These are phyloP conservation scores for Hypholoma sublateritium DNA, from an alignment of 768 basidiomycete species.

Conservation along the genomic window DNA sequence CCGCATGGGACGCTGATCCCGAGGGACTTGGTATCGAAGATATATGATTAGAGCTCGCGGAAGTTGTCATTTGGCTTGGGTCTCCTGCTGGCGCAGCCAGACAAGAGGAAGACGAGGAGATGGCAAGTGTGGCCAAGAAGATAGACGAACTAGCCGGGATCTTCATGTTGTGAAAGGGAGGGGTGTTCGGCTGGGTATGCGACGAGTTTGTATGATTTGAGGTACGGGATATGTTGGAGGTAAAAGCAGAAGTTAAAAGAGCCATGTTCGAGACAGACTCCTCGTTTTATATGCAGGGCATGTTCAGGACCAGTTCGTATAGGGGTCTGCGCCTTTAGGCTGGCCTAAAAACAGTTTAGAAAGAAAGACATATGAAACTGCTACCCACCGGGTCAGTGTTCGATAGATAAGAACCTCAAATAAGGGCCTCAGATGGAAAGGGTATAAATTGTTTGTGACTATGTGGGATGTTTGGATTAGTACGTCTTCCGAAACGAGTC, in stretches of 20 bases:
- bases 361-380: background rate
- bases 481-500: too few relatives aligned
- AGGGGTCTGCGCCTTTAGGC: slow-evolving; percentile 6
- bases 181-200: slow-evolving; percentile 7
- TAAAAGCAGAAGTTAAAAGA: slow-evolving; percentile 2
- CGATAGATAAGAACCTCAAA: background rate
- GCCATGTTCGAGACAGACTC: background rate
- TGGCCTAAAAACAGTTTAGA: too few relatives aligned
- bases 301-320: background rate
- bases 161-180: slow-evolving; percentile 35
- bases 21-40: slow-evolving; percentile 1
- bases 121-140: slow-evolving; percentile 45
- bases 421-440: too few relatives aligned
- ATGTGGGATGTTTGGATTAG: too few relatives aligned
- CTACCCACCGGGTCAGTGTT: background rate
- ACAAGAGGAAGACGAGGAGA: slow-evolving; percentile 49
- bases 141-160: slow-evolving; percentile 48
- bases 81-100: slow-evolving; percentile 44
- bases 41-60: slow-evolving; percentile 20
- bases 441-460: background rate
- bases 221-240: slow-evolving; percentile 4
- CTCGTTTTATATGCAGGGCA: slow-evolving; percentile 6
- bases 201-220: slow-evolving; percentile 1
- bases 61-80: slow-evolving; percentile 20
- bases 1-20: background rate